Base-by-base conservation (phyloP, 2,329 filamentous ascomycete genomes). In the Aspergillus japonicus region DNA sequence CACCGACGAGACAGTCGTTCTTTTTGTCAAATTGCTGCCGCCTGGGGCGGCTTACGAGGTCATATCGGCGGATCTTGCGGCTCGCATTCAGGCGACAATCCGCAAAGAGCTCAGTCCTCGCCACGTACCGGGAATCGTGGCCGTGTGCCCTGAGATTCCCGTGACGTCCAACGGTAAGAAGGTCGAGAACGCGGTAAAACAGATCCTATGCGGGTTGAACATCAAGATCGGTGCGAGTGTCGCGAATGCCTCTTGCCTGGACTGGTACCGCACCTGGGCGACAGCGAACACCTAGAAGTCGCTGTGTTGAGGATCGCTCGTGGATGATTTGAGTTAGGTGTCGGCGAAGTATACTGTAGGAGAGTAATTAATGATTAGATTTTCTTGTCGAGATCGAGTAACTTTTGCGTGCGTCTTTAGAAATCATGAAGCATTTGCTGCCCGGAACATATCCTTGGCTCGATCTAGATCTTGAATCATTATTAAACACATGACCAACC, bases 131-230 rank as follows among this genome's bases (percentile, higher is more conserved):
- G 89, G 87, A 0, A 80, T 96, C 0, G 82, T 98, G 19, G 91
- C 93, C 65, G 87, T 90, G 73, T 93, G 90, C 63, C 87, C 88
- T 0, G 92, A 94, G 42, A 95, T 99, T 19, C 95, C 94, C 0
- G 88, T 93, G 66, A 98, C 95, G 16, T 88, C 88, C 2, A 99
- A 99, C 71, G 94, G 94, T 56, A 99, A 99, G 81, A 99, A 98
- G 87, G 91, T 99, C 61, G 94, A 99, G 75, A 92, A 96, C 51
- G 91, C 92, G 0, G 94, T 98, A 5, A 98, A 98, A 81, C 93
- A 97, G 77, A 97, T 98, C 49, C 79, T 99, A 1, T 96, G 91
- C 29, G 94, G 93, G 0, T 80, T 93, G 76, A 86, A 91, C 55
- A 87, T 97, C 65, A 93, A 92, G 80, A 95, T 91, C 0, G 92